A percentile compares a stretch with the other conserved stretches of the same genome.
Conservation (phyloP, 805 yeast genomes). For the Candida patagonica region DNA sequence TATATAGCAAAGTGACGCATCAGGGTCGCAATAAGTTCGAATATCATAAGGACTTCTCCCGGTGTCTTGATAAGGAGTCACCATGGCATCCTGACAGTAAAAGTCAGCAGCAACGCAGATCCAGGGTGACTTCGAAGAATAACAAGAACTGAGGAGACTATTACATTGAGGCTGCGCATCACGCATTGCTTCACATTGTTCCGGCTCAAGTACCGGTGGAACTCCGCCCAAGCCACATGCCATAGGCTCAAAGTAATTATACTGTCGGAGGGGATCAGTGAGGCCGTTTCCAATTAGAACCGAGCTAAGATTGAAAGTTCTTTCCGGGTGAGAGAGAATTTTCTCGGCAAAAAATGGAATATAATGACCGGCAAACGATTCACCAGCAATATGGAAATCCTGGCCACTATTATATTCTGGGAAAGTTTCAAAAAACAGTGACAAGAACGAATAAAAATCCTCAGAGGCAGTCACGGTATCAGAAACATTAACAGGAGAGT, state of each 20-base stretch:
- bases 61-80: slow-evolving; percentile 59
- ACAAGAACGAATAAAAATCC: slow-evolving; percentile 78
- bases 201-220: slow-evolving; percentile 55
- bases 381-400: slow-evolving; percentile 77
- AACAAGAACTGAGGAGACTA: slow-evolving; percentile 54
- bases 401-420: slow-evolving; percentile 49
- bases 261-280: slow-evolving; percentile 74
- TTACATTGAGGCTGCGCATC: slow-evolving; percentile 54
- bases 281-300: slow-evolving; percentile 92
- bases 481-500: slow-evolving; percentile 52
- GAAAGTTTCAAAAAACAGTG: slow-evolving; percentile 73
- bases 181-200: slow-evolving; percentile 58
- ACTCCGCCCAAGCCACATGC: slow-evolving; percentile 84
- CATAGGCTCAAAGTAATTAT: slow-evolving; percentile 77
- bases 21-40: slow-evolving; percentile 35
- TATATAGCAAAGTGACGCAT: slow-evolving; percentile 52
- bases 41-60: slow-evolving; percentile 58
- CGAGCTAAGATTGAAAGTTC: slow-evolving; percentile 47
- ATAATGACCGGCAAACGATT: slow-evolving; percentile 89
- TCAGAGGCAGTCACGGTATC: slow-evolving; percentile 75
- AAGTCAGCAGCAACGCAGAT: slow-evolving; percentile 69
- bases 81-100: slow-evolving; percentile 69
- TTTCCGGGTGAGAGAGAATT: no score
- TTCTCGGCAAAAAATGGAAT: slow-evolving; percentile 69
- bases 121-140: slow-evolving; percentile 61